Evolutionary conservation across 1,284 basidiomycete genomes (phyloP).

Genomic region (Malassezia restricta): DNA sequence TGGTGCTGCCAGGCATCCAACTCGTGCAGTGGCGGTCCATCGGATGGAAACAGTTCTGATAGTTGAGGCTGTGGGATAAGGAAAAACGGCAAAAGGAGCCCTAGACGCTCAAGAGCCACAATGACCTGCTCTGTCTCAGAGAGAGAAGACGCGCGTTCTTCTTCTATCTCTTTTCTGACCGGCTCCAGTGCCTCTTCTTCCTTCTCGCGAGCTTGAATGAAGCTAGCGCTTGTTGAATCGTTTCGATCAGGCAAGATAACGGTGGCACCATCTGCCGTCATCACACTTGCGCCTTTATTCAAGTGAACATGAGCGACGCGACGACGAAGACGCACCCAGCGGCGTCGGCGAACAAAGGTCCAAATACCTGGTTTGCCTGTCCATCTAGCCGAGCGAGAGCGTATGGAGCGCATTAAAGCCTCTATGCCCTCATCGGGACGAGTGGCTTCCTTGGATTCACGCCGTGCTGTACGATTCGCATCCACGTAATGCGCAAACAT

Average conservation of each 20-base stretch:
- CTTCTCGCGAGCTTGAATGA: not conserved
- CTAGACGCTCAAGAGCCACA: not conserved
- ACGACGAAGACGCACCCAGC: slow-evolving; percentile 41
- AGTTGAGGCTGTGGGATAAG: not conserved
- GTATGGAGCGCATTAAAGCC: slow-evolving; percentile 33
- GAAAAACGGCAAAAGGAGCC: slow-evolving; percentile 10
- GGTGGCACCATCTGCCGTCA: not conserved
- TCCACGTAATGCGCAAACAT: slow-evolving; percentile 3
- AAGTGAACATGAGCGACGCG: not conserved
- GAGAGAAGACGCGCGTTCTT: not conserved
- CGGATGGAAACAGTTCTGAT: not conserved
- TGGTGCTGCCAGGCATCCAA: slow-evolving; percentile 6
- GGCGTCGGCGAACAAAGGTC: slow-evolving; percentile 37
- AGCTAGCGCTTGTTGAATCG: not conserved
- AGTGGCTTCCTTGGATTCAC: slow-evolving; percentile 19
- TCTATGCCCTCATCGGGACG: slow-evolving; percentile 40
- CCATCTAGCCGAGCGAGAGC: slow-evolving; percentile 31
- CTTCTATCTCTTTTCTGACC: not conserved
- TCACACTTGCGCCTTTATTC: not conserved
- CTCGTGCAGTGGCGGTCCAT: not conserved
- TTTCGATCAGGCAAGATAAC: not conserved
- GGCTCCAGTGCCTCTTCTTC: not conserved
- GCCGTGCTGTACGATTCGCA: slow-evolving; percentile 11
- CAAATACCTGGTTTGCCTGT: slow-evolving; percentile 24
- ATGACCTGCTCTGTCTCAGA: not conserved